Evolutionary conservation across 2,329 filamentous ascomycete species (phyloP).

Genomic region (Polychaeton citri): DNA sequence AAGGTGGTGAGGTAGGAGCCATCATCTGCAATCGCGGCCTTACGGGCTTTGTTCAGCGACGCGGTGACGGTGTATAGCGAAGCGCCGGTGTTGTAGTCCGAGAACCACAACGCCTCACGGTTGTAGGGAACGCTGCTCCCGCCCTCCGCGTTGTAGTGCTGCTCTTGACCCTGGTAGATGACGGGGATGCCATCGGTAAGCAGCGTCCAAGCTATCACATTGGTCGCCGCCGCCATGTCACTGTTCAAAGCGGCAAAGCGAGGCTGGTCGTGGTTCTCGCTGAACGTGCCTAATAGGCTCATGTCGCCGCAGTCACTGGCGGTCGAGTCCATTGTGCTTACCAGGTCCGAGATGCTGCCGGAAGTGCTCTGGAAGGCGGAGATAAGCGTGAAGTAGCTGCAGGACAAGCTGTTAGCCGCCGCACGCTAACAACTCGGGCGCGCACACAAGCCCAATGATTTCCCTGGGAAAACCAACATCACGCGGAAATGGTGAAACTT

Average conservation of each 20-base stretch:
- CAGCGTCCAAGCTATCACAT: slow-evolving; percentile 7
- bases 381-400: slow-evolving; percentile 25
- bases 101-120: slow-evolving; percentile 7
- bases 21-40: slow-evolving; percentile 1
- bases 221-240: slow-evolving; percentile 7
- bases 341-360: slow-evolving; percentile 26
- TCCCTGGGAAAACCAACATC: background rate
- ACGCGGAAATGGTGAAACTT: slow-evolving; percentile 9
- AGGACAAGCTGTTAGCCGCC: too few species aligned
- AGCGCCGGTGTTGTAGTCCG: slow-evolving; percentile 4
- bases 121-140: slow-evolving; percentile 7
- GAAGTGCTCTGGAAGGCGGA: slow-evolving; percentile 23
- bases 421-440: too few species aligned
- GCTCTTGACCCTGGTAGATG: slow-evolving; percentile 12
- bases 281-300: slow-evolving; percentile 26
- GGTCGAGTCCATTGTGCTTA: slow-evolving; percentile 18
- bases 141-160: slow-evolving; percentile 5
- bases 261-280: slow-evolving; percentile 14
- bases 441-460: too few species aligned
- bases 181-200: slow-evolving; percentile 11
- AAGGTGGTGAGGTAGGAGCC: slow-evolving; percentile 14
- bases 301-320: slow-evolving; percentile 24
- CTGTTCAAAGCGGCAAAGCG: slow-evolving; percentile 6
- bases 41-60: slow-evolving; percentile 5
- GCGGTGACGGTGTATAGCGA: slow-evolving; percentile 5